Percentiles rank a stretch among this genome's conserved stretches.
phyloP scores from a whole-genome alignment of 352 stramenopile genomes.

The Albugo laibachii region DNA sequence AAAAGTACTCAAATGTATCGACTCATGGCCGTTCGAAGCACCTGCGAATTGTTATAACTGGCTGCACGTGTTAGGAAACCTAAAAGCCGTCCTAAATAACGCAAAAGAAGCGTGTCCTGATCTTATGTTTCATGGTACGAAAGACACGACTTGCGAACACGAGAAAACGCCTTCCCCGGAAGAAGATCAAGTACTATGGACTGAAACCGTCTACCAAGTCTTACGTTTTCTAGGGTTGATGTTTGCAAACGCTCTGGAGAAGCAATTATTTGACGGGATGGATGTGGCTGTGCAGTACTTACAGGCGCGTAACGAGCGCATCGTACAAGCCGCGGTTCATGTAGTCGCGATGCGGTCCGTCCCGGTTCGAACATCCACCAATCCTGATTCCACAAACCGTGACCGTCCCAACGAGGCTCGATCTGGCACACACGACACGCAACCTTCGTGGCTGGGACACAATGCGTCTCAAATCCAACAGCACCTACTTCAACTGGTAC shows the following conservation, averaged over 20 bases:
- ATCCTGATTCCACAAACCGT: constrained; percentile 11
- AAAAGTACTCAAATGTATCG: constrained; percentile 40
- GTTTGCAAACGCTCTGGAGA: constrained; percentile 64
- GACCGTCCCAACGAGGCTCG: background rate
- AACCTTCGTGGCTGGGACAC: background rate
- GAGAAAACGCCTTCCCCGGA: background rate
- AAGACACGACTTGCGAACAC: background rate
- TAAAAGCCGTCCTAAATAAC: constrained; percentile 3
- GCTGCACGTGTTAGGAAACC: constrained; percentile 17
- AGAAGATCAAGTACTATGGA: constrained; percentile 6
- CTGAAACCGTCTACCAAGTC: constrained; percentile 39
- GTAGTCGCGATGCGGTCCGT: constrained; percentile 53
- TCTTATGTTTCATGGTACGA: constrained; percentile 1
- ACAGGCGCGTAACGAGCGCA: constrained; percentile 36
- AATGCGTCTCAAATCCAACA: too few relatives aligned
- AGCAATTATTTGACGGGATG: constrained; percentile 41
- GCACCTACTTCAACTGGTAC: too few relatives aligned
- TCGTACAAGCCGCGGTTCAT: constrained; percentile 47
- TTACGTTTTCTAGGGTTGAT: constrained; percentile 55
- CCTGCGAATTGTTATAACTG: constrained; percentile 63
- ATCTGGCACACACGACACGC: constrained; percentile 15
- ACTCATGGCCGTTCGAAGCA: constrained; percentile 59
- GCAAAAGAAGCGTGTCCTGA: constrained; percentile 8
- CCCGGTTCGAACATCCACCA: constrained; percentile 41
- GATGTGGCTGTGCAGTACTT: constrained; percentile 29